A percentile compares a stretch with the other conserved stretches of the same genome.
Evolutionary conservation across 2,329 filamentous ascomycete genomes (phyloP).

Genomic region (Colletotrichum tabaci): DNA sequence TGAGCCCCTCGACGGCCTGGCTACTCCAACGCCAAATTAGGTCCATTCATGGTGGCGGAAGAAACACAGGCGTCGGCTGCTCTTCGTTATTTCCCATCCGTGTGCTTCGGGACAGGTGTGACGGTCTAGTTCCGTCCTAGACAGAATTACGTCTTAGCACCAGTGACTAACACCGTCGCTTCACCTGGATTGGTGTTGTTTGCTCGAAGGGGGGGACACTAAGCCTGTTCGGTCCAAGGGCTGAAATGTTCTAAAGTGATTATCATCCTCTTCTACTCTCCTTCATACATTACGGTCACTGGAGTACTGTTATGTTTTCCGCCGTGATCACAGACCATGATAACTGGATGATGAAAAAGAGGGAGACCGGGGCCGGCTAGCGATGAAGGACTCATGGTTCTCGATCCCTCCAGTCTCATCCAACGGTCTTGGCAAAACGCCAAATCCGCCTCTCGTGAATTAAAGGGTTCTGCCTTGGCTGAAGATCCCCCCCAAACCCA

Average conservation of each 20-base stretch:
- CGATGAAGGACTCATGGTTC: rapidly evolving
- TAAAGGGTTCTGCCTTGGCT: slow-evolving; percentile 2
- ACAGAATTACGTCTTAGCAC: slow-evolving; percentile 10
- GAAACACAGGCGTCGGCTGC: not conserved
- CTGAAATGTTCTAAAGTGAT: not conserved
- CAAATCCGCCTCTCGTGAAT: not conserved
- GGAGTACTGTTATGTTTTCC: too few species aligned
- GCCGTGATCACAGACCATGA: too few species aligned
- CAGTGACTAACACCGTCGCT: not conserved
- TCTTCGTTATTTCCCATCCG: not conserved
- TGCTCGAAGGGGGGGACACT: not conserved
- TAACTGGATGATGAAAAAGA: too few species aligned
- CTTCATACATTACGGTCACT: too few species aligned
- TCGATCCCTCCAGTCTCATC: not conserved
- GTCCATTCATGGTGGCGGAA: not conserved
- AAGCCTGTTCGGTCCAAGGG: not conserved
- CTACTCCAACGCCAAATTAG: not conserved
- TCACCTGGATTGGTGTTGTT: slow-evolving; percentile 1
- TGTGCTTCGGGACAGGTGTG: not conserved
- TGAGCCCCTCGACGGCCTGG: too few species aligned
- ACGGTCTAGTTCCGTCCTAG: not conserved
- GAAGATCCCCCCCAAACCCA: not conserved
- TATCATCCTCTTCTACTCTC: too few species aligned
- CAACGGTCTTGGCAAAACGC: too few species aligned
- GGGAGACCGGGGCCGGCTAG: too few species aligned